Evolutionary conservation across 2,329 filamentous ascomycete species (phyloP).

Genomic region (Verticillium isaacii): DNA sequence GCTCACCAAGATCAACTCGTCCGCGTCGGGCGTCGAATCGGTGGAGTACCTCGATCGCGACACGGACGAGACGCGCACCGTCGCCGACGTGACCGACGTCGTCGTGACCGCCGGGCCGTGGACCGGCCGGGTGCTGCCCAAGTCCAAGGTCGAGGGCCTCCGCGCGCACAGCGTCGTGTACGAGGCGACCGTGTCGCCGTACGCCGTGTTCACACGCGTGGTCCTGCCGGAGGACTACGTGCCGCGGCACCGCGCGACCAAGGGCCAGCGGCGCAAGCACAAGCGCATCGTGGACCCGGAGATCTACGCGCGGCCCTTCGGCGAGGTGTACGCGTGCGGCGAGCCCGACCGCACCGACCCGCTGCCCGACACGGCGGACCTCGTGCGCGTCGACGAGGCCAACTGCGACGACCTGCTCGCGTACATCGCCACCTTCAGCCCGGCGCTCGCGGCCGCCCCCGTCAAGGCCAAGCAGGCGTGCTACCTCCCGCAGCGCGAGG

Average conservation of each 20-base stretch:
- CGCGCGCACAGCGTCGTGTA: constrained; percentile 64
- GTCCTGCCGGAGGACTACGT: constrained; percentile 62
- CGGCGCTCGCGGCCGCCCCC: constrained; percentile 63
- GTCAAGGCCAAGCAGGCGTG: constrained; percentile 80
- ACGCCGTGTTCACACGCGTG: constrained; percentile 85
- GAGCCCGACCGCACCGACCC: constrained; percentile 75
- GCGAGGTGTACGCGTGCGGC: constrained; percentile 89
- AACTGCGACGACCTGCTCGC: constrained; percentile 83
- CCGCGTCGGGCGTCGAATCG: constrained; percentile 46
- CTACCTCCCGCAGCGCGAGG: constrained; percentile 78
- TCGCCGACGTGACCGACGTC: constrained; percentile 46
- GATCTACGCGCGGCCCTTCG: constrained; percentile 85
- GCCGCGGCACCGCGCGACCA: constrained; percentile 40
- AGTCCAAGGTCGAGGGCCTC: constrained; percentile 52
- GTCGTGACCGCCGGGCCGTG: constrained; percentile 57
- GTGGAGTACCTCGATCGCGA: constrained; percentile 55
- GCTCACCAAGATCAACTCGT: constrained; percentile 63
- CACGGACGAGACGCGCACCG: constrained; percentile 23
- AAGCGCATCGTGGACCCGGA: constrained; percentile 73
- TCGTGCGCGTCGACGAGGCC: constrained; percentile 68
- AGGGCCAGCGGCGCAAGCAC: constrained; percentile 48
- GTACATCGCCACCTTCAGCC: constrained; percentile 64
- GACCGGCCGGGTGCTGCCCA: constrained; percentile 55
- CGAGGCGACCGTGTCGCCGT: constrained; percentile 61
- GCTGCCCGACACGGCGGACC: constrained; percentile 69